Evolutionary conservation across 208 protist genomes (phyloP), one percentile per base, ranked within the genome.

Genomic region (Leishmania braziliensis): DNA sequence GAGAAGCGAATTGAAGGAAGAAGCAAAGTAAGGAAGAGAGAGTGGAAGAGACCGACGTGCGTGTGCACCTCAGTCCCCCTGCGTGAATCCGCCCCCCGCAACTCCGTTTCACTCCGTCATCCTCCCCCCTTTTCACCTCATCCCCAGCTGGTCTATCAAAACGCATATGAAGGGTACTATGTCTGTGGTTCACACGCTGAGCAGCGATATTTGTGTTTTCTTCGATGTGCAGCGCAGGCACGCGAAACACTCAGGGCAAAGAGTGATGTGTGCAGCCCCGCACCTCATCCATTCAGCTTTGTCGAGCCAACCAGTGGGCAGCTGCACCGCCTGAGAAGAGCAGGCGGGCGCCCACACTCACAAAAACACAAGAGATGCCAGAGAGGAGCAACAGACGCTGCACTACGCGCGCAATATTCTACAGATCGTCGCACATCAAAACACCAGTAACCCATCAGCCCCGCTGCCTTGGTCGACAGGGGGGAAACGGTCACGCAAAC

Each of bases 121-220:
- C 39, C 43, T 50, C 46, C 0, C 39, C 68, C 26, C 68, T 29
- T 20, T 66, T 39, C 39, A 26, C 23, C 68, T 18, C 46, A 12
- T 39, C 20, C 23, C 68, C 29, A 53, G 51, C 29, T 48, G 29
- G 23, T 50, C 74, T 77, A 51, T 77, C 20, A 20, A 68, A 82
- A 88, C 80, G 82, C 85, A 80, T 70, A 85, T 89, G 88, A 77
- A 65, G 90, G 90, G 90, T 93, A 93, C 90, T 93, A 93, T 93
- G 90, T 93, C 84, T 88, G 88, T 91, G 90, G 90, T 82, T 50
- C 23, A 29, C 2, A 73, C 29, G 39, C 29, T 63, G 74, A 20
- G 23, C 33, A 39, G 68, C 53, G 66, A 80, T 23, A 29, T 6
- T 6, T 46, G 16, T 48, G 3, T 26, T 12, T 36, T 20, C 23